A percentile compares a stretch with the other conserved stretches of the same genome.
Conservation (phyloP, 805 yeast genomes). For the Wickerhamomyces bisporus region DNA sequence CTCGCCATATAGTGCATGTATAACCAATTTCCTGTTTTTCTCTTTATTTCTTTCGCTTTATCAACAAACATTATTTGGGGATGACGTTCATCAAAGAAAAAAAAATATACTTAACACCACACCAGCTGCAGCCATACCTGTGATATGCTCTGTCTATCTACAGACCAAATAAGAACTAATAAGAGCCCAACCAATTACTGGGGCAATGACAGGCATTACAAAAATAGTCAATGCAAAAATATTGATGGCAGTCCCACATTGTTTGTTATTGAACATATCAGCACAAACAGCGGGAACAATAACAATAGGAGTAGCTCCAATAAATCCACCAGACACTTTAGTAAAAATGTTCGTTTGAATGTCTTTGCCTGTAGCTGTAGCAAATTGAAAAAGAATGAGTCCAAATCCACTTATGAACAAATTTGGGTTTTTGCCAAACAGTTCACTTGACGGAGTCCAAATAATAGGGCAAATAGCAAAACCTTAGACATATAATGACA, state of each 20-base stretch:
- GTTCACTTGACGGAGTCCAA: constrained; percentile 87
- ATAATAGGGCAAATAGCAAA: constrained; percentile 89
- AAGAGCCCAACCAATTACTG: constrained; percentile 70
- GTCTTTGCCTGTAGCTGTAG: constrained; percentile 73
- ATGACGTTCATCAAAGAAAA: constrained; percentile 65
- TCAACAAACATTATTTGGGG: constrained; percentile 58
- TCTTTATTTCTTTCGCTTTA: constrained; percentile 60
- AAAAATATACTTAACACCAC: constrained; percentile 34
- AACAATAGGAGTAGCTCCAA: constrained; percentile 83
- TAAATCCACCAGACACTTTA: constrained; percentile 73
- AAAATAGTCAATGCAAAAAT: constrained; percentile 70
- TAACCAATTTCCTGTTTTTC: constrained; percentile 75
- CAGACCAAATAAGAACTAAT: constrained; percentile 61
- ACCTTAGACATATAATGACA: constrained; percentile 83
- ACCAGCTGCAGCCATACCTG: constrained; percentile 51
- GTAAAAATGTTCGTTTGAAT: constrained; percentile 71
- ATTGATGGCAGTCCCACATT: constrained; percentile 73
- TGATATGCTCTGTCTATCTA: constrained; percentile 77
- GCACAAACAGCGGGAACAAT: constrained; percentile 86
- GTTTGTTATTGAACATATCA: constrained; percentile 61
- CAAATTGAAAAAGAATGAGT: constrained; percentile 58
- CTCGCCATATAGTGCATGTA: constrained; percentile 72
- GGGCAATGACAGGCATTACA: constrained; percentile 77
- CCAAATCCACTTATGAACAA: constrained; percentile 52
- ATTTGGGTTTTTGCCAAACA: constrained; percentile 65